Conservation (phyloP, 192 early-diverging fungal genomes). For the Rhizoclosmatium globosum region DNA sequence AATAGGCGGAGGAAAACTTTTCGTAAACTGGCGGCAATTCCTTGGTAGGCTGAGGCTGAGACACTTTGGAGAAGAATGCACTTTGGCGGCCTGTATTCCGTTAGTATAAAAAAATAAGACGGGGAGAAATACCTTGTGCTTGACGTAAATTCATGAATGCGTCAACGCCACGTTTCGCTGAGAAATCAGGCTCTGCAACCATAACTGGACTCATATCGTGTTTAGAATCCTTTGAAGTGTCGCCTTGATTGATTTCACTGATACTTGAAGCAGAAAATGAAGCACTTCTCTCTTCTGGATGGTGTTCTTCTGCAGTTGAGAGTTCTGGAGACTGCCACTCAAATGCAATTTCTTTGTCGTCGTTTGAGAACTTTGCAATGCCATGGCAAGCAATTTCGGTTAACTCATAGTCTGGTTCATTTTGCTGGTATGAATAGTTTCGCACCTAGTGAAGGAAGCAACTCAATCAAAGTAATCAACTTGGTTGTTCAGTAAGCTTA, state of each 20-base stretch:
- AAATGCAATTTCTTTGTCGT: background rate
- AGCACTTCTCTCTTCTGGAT: background rate
- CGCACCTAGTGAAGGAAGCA: no score
- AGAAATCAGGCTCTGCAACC: background rate
- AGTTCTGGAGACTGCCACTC: background rate
- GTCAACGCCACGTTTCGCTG: slow-evolving; percentile 12
- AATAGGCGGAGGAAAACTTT: background rate
- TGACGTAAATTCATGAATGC: slow-evolving; percentile 19
- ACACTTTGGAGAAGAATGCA: background rate
- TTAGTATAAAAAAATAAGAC: background rate
- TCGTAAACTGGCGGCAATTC: background rate
- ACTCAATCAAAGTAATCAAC: no score
- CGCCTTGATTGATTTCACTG: background rate
- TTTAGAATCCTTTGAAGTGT: background rate
- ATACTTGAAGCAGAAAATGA: background rate
- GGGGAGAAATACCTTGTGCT: background rate
- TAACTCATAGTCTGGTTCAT: no score
- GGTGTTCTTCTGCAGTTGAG: background rate
- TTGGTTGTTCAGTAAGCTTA: no score
- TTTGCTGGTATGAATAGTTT: no score
- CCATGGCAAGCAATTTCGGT: no score
- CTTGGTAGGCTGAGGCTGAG: background rate
- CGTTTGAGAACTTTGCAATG: background rate
- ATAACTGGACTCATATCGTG: background rate
- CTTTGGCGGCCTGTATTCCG: background rate